A percentile compares a stretch with the other conserved stretches of the same genome.
phyloP scores from a whole-genome alignment of 108 stramenopile species.

The Schizochytrium sp. region DNA sequence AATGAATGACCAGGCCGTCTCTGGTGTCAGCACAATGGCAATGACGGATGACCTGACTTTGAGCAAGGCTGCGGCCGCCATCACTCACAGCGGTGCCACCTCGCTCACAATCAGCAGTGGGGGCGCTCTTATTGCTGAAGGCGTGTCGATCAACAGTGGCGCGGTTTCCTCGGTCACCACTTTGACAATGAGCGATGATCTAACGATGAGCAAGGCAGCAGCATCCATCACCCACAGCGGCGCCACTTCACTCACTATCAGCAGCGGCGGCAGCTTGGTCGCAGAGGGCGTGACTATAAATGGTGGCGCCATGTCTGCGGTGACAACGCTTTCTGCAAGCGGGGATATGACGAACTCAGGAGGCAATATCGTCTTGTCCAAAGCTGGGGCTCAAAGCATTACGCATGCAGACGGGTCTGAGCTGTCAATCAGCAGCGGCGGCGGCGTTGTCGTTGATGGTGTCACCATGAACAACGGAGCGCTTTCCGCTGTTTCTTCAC shows the following conservation, averaged over 20 bases:
- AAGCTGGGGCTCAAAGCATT: neutral
- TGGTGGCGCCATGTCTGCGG: neutral
- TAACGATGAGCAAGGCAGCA: neutral
- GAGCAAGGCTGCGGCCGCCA: neutral
- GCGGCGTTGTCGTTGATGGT: neutral
- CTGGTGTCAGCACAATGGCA: neutral
- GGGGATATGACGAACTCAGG: neutral
- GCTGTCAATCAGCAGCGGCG: neutral
- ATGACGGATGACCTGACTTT: neutral
- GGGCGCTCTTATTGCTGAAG: neutral
- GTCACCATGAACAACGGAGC: neutral
- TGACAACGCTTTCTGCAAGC: neutral
- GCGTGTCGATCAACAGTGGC: neutral
- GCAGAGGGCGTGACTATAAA: neutral
- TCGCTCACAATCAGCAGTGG: neutral
- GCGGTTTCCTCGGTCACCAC: neutral
- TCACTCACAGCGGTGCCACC: neutral
- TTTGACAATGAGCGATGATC: neutral
- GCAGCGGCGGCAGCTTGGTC: no score
- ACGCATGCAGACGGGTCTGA: neutral
- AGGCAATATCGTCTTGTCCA: neutral
- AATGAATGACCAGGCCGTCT: neutral
- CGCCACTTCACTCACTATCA: no score
- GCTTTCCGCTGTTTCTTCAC: neutral
- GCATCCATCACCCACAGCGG: no score